phyloP scores from a whole-genome alignment of 345 rosid genomes.

The Eucalyptus victrix region DNA sequence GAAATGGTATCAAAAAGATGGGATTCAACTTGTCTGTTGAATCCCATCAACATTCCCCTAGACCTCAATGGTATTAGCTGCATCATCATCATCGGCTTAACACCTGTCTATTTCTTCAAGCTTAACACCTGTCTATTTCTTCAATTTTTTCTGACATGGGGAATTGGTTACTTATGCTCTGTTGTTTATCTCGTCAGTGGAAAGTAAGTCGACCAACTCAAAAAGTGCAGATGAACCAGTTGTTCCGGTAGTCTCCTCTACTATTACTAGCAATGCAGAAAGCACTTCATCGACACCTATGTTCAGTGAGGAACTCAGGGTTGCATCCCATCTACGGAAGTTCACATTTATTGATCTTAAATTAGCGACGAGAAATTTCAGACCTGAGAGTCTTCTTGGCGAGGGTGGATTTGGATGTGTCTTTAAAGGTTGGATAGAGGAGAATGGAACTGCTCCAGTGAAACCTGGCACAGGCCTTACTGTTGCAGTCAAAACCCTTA shows the following conservation, averaged over 20 bases:
- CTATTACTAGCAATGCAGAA: conserved; percentile 32
- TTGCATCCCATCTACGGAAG: conserved; percentile 60
- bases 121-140: not conserved
- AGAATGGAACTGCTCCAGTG: conserved; percentile 82
- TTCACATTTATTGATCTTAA: conserved; percentile 66
- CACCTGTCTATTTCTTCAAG: not conserved
- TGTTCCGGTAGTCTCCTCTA: conserved; percentile 22
- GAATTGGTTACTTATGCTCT: not conserved
- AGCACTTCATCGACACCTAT: conserved; percentile 47
- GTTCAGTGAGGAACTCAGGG: conserved; percentile 55
- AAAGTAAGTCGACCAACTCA: conserved; percentile 20
- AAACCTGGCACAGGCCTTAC: conserved; percentile 91
- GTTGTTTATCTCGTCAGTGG: conserved; percentile 11
- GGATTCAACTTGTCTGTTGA: not conserved
- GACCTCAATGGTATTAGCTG: not conserved
- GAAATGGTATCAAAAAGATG: not conserved
- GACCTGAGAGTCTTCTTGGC: conserved; percentile 82
- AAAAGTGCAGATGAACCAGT: conserved; percentile 21
- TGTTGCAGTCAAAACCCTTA: conserved; percentile 87
- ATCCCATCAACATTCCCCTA: not conserved
- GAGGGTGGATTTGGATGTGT: conserved; percentile 96
- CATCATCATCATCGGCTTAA: not conserved
- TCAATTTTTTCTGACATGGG: not conserved
- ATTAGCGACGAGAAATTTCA: conserved; percentile 68
- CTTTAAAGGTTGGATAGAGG: conserved; percentile 91